Evolutionary conservation across 1,284 basidiomycete species (phyloP).

Genomic region (Waitea zeae): DNA sequence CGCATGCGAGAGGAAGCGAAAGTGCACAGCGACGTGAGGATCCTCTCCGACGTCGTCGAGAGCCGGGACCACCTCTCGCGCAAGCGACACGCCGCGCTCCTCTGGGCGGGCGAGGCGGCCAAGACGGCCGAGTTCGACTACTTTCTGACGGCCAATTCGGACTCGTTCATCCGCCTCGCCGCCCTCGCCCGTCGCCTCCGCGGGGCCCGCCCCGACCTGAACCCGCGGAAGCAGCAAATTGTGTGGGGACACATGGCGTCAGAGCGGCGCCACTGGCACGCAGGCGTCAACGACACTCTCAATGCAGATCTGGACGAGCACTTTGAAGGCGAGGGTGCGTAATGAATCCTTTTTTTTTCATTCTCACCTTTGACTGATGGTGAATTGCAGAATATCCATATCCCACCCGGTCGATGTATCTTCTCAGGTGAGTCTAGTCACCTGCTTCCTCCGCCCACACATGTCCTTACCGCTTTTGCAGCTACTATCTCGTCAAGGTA

Average conservation of each 20-base stretch:
- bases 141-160: slow-evolving; percentile 6
- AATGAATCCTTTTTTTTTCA: too few relatives aligned
- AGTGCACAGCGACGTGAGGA: neutral
- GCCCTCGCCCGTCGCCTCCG: neutral
- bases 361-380: too few relatives aligned
- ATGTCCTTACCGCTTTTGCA: neutral
- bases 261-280: neutral
- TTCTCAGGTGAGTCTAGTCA: neutral
- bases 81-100: neutral
- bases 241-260: neutral
- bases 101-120: neutral
- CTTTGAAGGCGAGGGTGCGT: neutral
- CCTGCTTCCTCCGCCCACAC: neutral
- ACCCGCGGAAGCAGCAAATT: neutral
- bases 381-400: too few relatives aligned
- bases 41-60: neutral
- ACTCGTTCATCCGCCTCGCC: slow-evolving; percentile 1
- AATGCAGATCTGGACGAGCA: neutral
- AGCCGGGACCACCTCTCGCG: neutral
- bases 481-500: neutral
- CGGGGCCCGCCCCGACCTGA: neutral
- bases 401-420: neutral
- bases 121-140: slow-evolving; percentile 12
- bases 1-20: neutral
- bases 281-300: neutral